Base-by-base conservation (phyloP, 106 monocot genomes). In the Dactylorhiza incarnata region DNA sequence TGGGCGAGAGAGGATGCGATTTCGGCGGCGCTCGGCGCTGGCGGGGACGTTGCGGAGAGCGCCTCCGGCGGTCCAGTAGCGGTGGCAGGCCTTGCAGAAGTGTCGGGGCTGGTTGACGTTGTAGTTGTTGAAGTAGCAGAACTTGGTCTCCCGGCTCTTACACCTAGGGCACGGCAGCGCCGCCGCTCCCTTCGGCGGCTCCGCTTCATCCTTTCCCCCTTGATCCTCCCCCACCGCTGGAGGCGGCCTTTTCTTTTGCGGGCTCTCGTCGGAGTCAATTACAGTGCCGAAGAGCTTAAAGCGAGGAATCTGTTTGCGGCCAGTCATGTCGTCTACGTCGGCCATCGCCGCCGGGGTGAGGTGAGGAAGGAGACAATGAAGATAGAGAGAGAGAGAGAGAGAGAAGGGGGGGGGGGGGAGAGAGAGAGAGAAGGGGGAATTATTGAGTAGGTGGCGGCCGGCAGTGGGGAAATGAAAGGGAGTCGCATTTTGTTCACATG, bases 1-100 rank as follows among this genome's bases (percentile, higher is more conserved):
- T 3, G 6, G 15, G 20, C 22, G 61, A 1, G n/a, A 12, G 2
- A 20, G 16, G 11, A n/a, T 8, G 23, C 23, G 61, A 20, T 7
- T 6, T 20, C 61, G 61, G n/a, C 61, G 4, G n/a, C 61, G n/a
- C n/a, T n/a, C 61, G 23, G 61, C 61, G 0, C 20, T 85, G 54
- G 78, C 59, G 1, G 85, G 83, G 16, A 85, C 83, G 49, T 83
- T 83, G 49, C 88, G 83, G 49, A 85, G 81, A 6, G 83, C 65
- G 45, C 88, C 88, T 63, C 88, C 88, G 52, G 83, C 85, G 10
- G 88, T 88, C 85, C 88, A 88, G 72, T 88, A 88, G 58, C 88
- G 85, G 81, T 74, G 85, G 81, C 88, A 88, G 43, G 83, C 46
- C 67, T 76, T 79, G 79, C 88, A 88, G 83, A 88, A 85, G 75